Base-by-base conservation (phyloP, 1,139 yeast species). In the Suhomyces bokatorum region DNA sequence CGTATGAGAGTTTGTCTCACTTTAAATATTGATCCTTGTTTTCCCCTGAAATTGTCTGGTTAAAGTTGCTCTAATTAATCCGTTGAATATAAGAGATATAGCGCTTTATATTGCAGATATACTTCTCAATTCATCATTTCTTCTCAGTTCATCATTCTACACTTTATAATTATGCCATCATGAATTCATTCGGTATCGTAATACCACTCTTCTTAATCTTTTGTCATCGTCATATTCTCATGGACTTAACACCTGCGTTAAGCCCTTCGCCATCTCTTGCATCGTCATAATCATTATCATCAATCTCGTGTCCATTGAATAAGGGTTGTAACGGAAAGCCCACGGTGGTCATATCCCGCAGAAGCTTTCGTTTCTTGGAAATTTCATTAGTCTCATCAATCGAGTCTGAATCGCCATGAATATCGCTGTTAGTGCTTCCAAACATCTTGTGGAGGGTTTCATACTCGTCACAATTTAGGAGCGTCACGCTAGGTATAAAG, bases 391-490 rank as follows among this genome's bases (percentile, higher is more conserved):
- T 5, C 27, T 44, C 45, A 1, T 43, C 42, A 2, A 27, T 6
- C 6, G 36, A 35, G 12, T 39, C 40, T 4, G 11, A 29, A 7
- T 35, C 42, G 3, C 37, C 39, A 2, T 9, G 31, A 10, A 16
- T 6, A 3, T 31, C 39, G n/a, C 46, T 48, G 16, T 14, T n/a
- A 6, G 34, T 40, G 27, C 38, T 43, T 11, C 54, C 53, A 47
- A 53, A 54, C 14, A 52, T 33, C 4, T 22, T 12, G 15, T 51
- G 40, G 8, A 51, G 40, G 1, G 39, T 39, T 15, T 41, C 49
- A 33, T 52, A 54, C 31, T 42, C 50, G 29, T 51, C 44, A n/a
- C 40, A 37, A 17, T 42, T 47, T 35, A 47, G 41, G 14, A 40
- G 44, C 30, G 49, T 37, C 29, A 48, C n/a, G 17, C 44, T 26